Evolutionary conservation across 345 rosid species (phyloP), one percentile per base, ranked within the genome.

Genomic region (Nephelium lappaceum): DNA sequence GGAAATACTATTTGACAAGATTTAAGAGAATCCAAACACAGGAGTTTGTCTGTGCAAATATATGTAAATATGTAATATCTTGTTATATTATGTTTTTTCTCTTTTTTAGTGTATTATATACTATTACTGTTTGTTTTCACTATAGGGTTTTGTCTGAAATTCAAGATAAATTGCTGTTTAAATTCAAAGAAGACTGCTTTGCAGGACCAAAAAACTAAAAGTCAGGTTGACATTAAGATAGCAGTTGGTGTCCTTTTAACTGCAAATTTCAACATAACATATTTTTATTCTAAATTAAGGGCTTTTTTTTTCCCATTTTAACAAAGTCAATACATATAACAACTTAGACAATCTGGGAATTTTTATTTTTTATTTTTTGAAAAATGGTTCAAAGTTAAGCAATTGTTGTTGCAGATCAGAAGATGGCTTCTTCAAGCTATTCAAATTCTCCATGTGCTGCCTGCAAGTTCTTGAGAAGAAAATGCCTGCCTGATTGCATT

Each of bases 371-470:
- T 27, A 2, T 27, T 1, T 27, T 27, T 27, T 31, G 0, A 31
- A 21, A 58, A 41, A 6, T 5, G 9, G 43, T 41, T 41, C 38
- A 45, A 11, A 25, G 8, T 42, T 18, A 41, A 41, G 62, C 53
- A 8, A 16, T 55, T 74, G 25, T 25, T n/a, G 53, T 25, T 38
- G 73, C 71, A 65, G 60, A 67, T 66, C 69, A 38, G 19, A 45
- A 58, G 19, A 27, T 86, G 89, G 85, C 91, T 41, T 86, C 88
- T 66, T 85, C 89, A n/a, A 84, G 87, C 83, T 86, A 86, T 27
- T 83, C 86, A 67, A 87, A 84, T 62, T 83, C 89, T 61, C 92
- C 92, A 24, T 89, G 92, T 68, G 92, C 92, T n/a, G 92, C 89
- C 79, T 89, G 92, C 92, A 89, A 89, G 82, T 87, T 87, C 85